phyloP scores from a whole-genome alignment of 176 grass and related monocot genomes.

The Alopecurus myosuroides region DNA sequence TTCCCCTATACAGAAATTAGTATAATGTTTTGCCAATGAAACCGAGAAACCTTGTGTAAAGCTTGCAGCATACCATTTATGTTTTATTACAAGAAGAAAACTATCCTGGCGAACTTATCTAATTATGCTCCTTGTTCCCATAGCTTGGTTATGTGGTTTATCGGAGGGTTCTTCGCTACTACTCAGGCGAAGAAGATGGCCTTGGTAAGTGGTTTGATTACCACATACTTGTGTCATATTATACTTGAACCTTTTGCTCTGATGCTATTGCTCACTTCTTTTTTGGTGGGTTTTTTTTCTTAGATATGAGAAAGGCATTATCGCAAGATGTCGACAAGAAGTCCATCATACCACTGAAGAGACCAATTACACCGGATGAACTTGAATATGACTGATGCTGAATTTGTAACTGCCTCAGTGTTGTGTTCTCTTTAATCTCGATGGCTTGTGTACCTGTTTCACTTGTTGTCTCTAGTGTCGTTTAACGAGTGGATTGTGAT shows the following conservation, averaged over 20 bases:
- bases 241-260: neutral
- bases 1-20: neutral
- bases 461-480: neutral
- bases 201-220: conserved; percentile 53
- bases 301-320: conserved; percentile 97
- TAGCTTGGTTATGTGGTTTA: conserved; percentile 98
- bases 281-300: neutral
- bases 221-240: neutral
- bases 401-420: neutral
- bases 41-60: neutral
- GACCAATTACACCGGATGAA: conserved; percentile 91
- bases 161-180: conserved; percentile 93
- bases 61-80: neutral
- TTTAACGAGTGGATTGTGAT: neutral
- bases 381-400: conserved; percentile 91
- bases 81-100: neutral
- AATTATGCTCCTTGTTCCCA: neutral
- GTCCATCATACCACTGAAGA: conserved; percentile 88
- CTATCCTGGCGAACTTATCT: neutral
- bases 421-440: neutral
- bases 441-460: neutral
- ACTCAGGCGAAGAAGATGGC: conserved; percentile 99
- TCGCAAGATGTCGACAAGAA: conserved; percentile 92
- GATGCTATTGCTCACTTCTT: neutral
- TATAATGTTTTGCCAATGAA: neutral